Evolutionary conservation across 371 early-diverging fungal species (phyloP).

Genomic region (Mortierella sp.): DNA sequence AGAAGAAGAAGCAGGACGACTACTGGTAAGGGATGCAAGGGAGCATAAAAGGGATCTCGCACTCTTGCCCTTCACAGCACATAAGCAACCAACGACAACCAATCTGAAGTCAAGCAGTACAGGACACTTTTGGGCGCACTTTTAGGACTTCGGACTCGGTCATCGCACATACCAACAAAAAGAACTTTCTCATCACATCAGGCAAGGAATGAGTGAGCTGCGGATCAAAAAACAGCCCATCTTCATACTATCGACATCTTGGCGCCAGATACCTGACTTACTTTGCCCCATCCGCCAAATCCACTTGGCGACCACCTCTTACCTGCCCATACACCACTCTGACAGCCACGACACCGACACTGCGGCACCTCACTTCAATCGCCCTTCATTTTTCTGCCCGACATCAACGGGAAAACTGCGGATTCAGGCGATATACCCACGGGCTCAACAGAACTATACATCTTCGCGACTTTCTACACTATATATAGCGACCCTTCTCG

Average conservation of each 20-base stretch:
- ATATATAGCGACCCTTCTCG: neutral
- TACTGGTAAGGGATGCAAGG: slow-evolving; percentile 39
- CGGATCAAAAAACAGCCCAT: too few relatives aligned
- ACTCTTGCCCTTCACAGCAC: neutral
- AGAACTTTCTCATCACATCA: too few relatives aligned
- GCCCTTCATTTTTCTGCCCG: neutral
- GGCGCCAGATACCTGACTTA: too few relatives aligned
- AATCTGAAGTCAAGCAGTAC: too few relatives aligned
- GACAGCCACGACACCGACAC: neutral
- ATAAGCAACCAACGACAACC: neutral
- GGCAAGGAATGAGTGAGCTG: too few relatives aligned
- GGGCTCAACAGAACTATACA: neutral
- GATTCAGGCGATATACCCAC: neutral
- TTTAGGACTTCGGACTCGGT: too few relatives aligned
- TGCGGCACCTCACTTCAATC: neutral
- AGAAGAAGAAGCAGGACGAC: slow-evolving; percentile 57
- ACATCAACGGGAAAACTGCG: neutral
- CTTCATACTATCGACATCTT: too few relatives aligned
- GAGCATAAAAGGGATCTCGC: neutral
- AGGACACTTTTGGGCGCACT: too few relatives aligned
- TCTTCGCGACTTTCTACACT: neutral
- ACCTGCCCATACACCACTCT: neutral
- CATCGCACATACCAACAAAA: too few relatives aligned
- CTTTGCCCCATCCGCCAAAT: slow-evolving; percentile 1
- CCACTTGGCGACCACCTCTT: neutral